Conservation (phyloP, 352 stramenopile genomes). For the Phytophthora pinifolia region DNA sequence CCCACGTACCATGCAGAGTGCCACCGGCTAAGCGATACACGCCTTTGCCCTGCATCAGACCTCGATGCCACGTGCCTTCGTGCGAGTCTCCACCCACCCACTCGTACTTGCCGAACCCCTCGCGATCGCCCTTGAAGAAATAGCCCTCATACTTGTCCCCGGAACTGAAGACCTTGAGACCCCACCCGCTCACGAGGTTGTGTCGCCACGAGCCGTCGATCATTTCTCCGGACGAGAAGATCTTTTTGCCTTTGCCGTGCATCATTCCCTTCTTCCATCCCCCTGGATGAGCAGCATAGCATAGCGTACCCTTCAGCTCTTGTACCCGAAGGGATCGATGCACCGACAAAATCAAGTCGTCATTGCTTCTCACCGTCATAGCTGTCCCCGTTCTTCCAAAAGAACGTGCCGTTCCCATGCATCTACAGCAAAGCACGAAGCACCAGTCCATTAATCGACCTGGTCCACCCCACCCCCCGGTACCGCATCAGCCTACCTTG, state of each 20-base stretch:
- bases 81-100: conserved; percentile 74
- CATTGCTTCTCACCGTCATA: conserved; percentile 63
- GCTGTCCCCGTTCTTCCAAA: conserved; percentile 72
- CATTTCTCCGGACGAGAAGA: conserved; percentile 57
- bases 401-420: conserved; percentile 69
- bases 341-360: conserved; percentile 4
- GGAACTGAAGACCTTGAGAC: conserved; percentile 60
- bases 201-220: conserved; percentile 65
- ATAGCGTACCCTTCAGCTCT: conserved; percentile 16
- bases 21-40: conserved; percentile 42
- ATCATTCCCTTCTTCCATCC: conserved; percentile 80
- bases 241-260: conserved; percentile 74
- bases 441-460: not conserved
- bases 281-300: conserved; percentile 37
- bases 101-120: conserved; percentile 66
- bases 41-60: conserved; percentile 68
- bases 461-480: too few relatives aligned
- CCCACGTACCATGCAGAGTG: conserved; percentile 51
- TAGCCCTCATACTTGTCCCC: conserved; percentile 72
- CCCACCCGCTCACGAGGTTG: conserved; percentile 63
- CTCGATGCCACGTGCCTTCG: conserved; percentile 56
- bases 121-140: conserved; percentile 60
- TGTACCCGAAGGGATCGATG: conserved; percentile 4
- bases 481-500: conserved; percentile 52
- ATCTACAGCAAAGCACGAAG: conserved; percentile 40